Evolutionary conservation across 2,329 filamentous ascomycete species (phyloP).

Genomic region (Nothopassalora personata): DNA sequence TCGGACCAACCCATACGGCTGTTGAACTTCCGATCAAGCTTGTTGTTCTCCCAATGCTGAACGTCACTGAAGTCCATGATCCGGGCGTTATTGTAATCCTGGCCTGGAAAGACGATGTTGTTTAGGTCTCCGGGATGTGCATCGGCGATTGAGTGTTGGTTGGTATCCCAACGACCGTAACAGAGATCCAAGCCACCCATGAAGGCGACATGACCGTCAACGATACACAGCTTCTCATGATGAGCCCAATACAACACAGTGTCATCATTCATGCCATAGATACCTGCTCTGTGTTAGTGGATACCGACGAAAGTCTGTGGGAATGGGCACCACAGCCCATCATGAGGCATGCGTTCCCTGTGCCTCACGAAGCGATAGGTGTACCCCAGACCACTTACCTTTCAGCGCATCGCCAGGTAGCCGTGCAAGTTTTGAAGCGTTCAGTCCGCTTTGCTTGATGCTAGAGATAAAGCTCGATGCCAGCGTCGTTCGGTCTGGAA

Average conservation of each 20-base stretch:
- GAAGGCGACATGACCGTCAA: conserved; percentile 75
- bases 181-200: conserved; percentile 88
- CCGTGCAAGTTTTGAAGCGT: conserved; percentile 53
- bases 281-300: conserved; percentile 27
- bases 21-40: conserved; percentile 64
- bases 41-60: conserved; percentile 77
- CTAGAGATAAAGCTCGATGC: conserved; percentile 52
- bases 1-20: conserved; percentile 94
- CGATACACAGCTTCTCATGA: conserved; percentile 81
- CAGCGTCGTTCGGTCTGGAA: conserved; percentile 65
- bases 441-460: conserved; percentile 53
- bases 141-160: conserved; percentile 74
- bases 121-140: conserved; percentile 73
- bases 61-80: conserved; percentile 79
- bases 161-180: conserved; percentile 85
- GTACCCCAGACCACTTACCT: conserved; percentile 25
- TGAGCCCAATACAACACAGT: conserved; percentile 88
- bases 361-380: neutral
- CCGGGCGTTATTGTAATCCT: conserved; percentile 86
- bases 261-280: conserved; percentile 78
- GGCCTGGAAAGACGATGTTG: conserved; percentile 74
- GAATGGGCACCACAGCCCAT: neutral
- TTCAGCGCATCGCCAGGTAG: conserved; percentile 69
- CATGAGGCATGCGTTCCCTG: neutral
- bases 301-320: neutral